These are phyloP conservation scores for Cyclotella choctawhatcheeana DNA, from an alignment of 108 stramenopile genomes.

Conservation along the genomic window DNA sequence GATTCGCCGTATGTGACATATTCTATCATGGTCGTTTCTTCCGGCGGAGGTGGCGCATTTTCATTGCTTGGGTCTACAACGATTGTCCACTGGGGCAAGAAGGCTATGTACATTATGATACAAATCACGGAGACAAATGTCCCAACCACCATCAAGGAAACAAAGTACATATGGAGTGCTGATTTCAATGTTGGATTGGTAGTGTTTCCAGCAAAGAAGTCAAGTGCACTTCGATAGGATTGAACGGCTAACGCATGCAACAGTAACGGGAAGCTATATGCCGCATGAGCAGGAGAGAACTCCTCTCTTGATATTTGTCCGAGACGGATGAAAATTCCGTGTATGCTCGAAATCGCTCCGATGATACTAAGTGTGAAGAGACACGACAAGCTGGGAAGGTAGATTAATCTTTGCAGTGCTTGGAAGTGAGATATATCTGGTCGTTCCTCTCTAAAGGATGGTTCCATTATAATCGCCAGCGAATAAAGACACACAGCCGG, in stretches of 20 bases:
- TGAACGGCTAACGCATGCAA: slow-evolving; percentile 82
- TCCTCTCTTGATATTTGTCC: slow-evolving; percentile 54
- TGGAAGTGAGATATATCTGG: slow-evolving; percentile 79
- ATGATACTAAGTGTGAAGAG: slow-evolving; percentile 66
- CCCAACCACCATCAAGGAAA: slow-evolving; percentile 55
- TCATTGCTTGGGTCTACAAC: slow-evolving; percentile 58
- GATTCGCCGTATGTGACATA: slow-evolving; percentile 71
- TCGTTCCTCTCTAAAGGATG: slow-evolving; percentile 76
- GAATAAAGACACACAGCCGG: slow-evolving; percentile 71
- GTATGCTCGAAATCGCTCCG: slow-evolving; percentile 72
- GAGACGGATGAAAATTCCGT: slow-evolving; percentile 63
- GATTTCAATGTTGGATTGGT: slow-evolving; percentile 50
- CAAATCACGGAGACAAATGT: slow-evolving; percentile 69
- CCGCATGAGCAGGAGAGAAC: slow-evolving; percentile 86
- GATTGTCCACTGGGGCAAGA: slow-evolving; percentile 72
- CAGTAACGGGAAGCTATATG: slow-evolving; percentile 78
- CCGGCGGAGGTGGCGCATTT: slow-evolving; percentile 72
- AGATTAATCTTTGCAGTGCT: slow-evolving; percentile 69
- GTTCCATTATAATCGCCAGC: slow-evolving; percentile 79
- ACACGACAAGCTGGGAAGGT: slow-evolving; percentile 75
- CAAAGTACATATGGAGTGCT: slow-evolving; percentile 67
- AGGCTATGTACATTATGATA: slow-evolving; percentile 60
- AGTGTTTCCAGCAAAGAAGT: slow-evolving; percentile 57
- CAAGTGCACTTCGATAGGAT: slow-evolving; percentile 72
- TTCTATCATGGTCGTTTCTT: slow-evolving; percentile 68